These are phyloP conservation scores for Farysia itapuensis DNA, from an alignment of 1,284 basidiomycete genomes.

Conservation along the genomic window DNA sequence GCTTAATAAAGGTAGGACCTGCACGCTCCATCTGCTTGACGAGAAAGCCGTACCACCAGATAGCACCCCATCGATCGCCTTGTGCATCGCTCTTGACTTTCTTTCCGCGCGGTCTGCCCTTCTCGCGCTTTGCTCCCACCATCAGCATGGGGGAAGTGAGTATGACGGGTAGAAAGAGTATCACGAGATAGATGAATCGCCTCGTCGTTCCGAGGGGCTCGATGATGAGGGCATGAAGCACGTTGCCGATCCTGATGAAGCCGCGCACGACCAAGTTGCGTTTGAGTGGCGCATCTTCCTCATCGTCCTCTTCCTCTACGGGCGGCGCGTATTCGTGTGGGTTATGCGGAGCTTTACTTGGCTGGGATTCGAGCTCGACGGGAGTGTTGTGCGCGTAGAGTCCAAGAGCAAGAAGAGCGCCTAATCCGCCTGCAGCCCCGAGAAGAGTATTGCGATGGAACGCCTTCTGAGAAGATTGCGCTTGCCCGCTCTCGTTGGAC, in stretches of 20 bases:
- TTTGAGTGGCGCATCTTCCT: constrained; percentile 5
- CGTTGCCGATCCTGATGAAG: constrained; percentile 18
- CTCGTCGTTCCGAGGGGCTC: constrained; percentile 82
- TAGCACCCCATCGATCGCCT: constrained; percentile 53
- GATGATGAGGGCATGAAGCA: constrained; percentile 65
- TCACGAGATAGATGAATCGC: constrained; percentile 80
- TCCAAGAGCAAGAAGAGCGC: too few relatives aligned
- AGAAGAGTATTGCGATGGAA: too few relatives aligned
- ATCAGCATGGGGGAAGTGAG: constrained; percentile 81
- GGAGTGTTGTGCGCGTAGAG: too few relatives aligned
- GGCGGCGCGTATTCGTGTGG: constrained; percentile 15
- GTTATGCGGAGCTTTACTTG: too few relatives aligned
- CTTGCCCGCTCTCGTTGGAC: too few relatives aligned
- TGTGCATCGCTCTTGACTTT: constrained; percentile 33
- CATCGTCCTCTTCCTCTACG: constrained; percentile 25
- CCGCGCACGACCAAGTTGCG: constrained; percentile 23
- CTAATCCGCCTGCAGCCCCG: too few relatives aligned
- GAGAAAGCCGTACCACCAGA: constrained; percentile 91
- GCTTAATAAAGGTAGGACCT: constrained; percentile 97
- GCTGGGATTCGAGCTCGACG: too few relatives aligned
- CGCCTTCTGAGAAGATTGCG: too few relatives aligned
- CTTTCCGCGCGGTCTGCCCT: constrained; percentile 28
- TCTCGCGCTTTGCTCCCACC: constrained; percentile 64
- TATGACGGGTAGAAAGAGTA: constrained; percentile 85
- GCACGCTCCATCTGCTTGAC: constrained; percentile 89